Evolutionary conservation across 306 rosid genomes (phyloP), one percentile per base, ranked within the genome.

Genomic region (Crataegus laevigata): DNA sequence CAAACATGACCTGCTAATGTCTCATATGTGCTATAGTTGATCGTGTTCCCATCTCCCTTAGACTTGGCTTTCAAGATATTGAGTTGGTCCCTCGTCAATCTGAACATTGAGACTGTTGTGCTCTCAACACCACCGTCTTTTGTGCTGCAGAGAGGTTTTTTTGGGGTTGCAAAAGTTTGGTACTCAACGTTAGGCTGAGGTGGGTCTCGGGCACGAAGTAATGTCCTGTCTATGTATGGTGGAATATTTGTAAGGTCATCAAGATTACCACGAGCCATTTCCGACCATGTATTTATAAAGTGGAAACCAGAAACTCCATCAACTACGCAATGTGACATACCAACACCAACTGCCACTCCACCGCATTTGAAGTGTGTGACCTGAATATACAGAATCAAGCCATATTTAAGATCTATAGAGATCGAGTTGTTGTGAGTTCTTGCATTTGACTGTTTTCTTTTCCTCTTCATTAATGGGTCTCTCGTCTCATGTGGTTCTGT

Each of bases 301-400:
- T 84, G 97, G 51, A 91, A 91, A 32, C 91, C 91, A 38, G 97
- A 89, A 58, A 84, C 83, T 17, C 97, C 97, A 77, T 91, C 97
- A 8, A 91, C 92, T 30, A 11, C 92, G 25, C 82, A 87, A 75
- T 91, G 94, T 43, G 86, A 86, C 88, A 89, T 84, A 4, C 94
- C 94, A 36, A 91, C 94, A 12, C 97, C 97, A 15, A 91, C 85
- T 12, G 94, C 86, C 0, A 86, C 91, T 8, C 92, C 97, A 21
- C 94, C 97, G 78, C 97, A 91, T 80, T 89, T 89, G 68, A 91
- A 91, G 76, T 78, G 38, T 6, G 97, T 91, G 72, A 91, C 91
- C 97, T 91, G 73, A 68, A 30, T 21, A 66, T 1, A 47, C 26
- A 61, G 9, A 42, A 36, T 0, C 50, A 24, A 78, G 28, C 51